Percentiles rank a stretch among this genome's conserved stretches.
phyloP scores from a whole-genome alignment of 768 basidiomycete species.

The Lactarius hatsudake region DNA sequence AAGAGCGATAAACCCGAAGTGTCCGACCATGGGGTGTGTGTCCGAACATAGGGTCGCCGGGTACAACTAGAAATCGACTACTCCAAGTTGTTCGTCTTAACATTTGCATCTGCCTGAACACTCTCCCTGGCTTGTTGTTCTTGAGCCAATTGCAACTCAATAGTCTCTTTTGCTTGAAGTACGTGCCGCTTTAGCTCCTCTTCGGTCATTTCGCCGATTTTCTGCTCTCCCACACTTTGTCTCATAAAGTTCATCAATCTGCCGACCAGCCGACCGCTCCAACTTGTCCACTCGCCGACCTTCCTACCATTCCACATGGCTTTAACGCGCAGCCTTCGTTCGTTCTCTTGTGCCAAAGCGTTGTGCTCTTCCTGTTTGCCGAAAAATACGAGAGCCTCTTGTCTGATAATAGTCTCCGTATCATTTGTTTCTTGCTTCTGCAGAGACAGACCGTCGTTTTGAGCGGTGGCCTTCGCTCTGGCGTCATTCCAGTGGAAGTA shows the following conservation, averaged over 20 bases:
- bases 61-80: background rate
- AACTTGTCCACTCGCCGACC: conserved; percentile 54
- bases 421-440: background rate
- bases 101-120: background rate
- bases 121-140: background rate
- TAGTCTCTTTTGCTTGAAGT: conserved; percentile 16
- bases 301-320: conserved; percentile 46
- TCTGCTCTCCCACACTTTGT: conserved; percentile 44
- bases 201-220: conserved; percentile 33
- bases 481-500: conserved; percentile 44
- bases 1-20: too few species aligned
- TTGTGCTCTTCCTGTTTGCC: conserved; percentile 50
- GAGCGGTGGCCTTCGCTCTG: background rate
- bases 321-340: conserved; percentile 38
- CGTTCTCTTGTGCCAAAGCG: conserved; percentile 33
- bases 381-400: conserved; percentile 53
- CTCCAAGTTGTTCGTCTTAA: background rate
- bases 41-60: too few species aligned
- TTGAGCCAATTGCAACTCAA: conserved; percentile 1
- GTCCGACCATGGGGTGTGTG: too few species aligned
- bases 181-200: conserved; percentile 23
- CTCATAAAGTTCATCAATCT: conserved; percentile 52
- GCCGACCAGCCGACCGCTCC: conserved; percentile 48
- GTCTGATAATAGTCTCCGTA: conserved; percentile 25
- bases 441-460: background rate